Evolutionary conservation across 768 basidiomycete species (phyloP), one percentile per base, ranked within the genome.

Genomic region (Lentinula lateritia): DNA sequence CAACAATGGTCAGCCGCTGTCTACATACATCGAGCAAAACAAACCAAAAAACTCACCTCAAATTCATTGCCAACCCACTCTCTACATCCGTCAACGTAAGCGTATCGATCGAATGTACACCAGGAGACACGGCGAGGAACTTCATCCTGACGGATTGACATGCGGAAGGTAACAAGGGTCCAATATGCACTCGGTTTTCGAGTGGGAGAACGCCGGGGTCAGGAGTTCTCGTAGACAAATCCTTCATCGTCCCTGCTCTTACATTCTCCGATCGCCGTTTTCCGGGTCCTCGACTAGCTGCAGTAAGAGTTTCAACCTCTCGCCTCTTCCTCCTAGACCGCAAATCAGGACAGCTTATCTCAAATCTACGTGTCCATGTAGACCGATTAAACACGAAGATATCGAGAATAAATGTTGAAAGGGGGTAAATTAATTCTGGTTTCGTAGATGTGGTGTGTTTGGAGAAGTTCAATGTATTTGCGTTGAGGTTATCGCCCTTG

Each of bases 101-200:
- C 5, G 82, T 79, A 63, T 90, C 86, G 55, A 95, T 81, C 2
- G 86, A 78, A 68, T 94, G 92, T 2, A 93, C 85, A 3, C 93
- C 93, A 18, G 91, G 87, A 7, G 83, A 80, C 52, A 95, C 75
- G 2, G 93, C 92, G 50, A 95, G 73, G 67, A 94, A 93, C 62
- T 88, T 83, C 88, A 95, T 92, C 43, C 90, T 78, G 28, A 94
- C 90, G 18, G 90, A 91, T 70, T 94, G 92, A 69, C 92, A 92
- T 1, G 90, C 87, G 10, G 85, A 84, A 3, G 92, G 89, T n/a
- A 83, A 78, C 18, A 94, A 78, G 12, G 92, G 92, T 90, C 92
- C 92, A 43, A 94, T 82, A 15, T 90, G 80, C 46, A 93, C 83
- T 38, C 89, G 80, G 67, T 90, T 88, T 67, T 92, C 90, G 68